phyloP scores from a whole-genome alignment of 2,329 filamentous ascomycete genomes.

The Arthrobotrys musiformis region DNA sequence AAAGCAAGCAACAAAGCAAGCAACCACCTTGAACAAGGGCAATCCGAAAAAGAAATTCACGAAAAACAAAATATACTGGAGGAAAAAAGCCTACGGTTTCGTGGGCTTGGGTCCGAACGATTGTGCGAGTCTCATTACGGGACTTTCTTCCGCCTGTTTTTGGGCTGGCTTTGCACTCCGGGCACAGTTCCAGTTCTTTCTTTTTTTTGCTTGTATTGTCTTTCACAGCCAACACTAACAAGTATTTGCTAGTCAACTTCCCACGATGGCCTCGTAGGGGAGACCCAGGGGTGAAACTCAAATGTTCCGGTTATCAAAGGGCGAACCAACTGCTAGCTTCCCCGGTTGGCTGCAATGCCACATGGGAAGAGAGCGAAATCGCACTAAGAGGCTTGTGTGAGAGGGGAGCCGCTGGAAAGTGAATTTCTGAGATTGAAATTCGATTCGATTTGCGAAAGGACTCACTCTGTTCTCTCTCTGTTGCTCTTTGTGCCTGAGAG shows the following conservation, averaged over 20 bases:
- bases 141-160: constrained; percentile 45
- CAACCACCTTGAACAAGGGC: background rate
- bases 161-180: constrained; percentile 24
- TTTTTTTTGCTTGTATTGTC: background rate
- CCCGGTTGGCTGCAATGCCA: constrained; percentile 56
- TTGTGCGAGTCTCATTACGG: constrained; percentile 53
- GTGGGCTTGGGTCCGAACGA: constrained; percentile 44
- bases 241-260: background rate
- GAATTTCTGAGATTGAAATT: constrained; percentile 27
- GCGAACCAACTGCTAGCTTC: constrained; percentile 50
- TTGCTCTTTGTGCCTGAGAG: constrained; percentile 35
- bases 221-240: background rate
- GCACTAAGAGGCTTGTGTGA: constrained; percentile 35
- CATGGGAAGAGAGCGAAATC: constrained; percentile 46
- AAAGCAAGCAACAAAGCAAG: background rate
- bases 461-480: no score
- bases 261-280: constrained; percentile 10
- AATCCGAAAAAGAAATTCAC: background rate
- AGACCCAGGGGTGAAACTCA: constrained; percentile 45
- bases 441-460: constrained; percentile 42
- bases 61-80: constrained; percentile 35
- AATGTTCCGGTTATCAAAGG: constrained; percentile 55
- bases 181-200: constrained; percentile 39
- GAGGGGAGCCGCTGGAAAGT: constrained; percentile 11
- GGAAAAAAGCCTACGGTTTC: constrained; percentile 42